Percentiles rank a stretch among this genome's conserved stretches.
Conservation (phyloP, 371 early-diverging fungal genomes). For the Coemansia sp. region DNA sequence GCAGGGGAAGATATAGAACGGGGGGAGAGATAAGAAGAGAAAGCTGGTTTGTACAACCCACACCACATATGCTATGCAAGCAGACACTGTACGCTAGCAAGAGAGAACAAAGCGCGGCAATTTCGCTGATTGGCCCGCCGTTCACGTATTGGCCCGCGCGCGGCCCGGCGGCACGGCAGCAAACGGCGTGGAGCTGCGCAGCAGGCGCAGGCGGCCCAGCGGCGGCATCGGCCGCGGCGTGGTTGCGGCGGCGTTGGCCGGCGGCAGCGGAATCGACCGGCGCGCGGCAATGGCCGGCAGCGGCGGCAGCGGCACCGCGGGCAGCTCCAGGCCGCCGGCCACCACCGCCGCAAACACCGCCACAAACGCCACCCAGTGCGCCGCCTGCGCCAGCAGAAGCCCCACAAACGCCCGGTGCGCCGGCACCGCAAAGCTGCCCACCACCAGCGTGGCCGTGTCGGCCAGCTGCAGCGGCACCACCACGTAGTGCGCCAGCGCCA, state of each 20-base stretch:
- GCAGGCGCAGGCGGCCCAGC: conserved; percentile 31
- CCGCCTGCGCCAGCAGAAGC: conserved; percentile 38
- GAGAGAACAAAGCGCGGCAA: conserved; percentile 1
- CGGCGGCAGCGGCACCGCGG: conserved; percentile 34
- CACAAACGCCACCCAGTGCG: conserved; percentile 39
- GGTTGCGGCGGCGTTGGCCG: conserved; percentile 7
- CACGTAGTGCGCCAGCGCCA: neutral
- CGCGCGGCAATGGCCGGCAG: conserved; percentile 33
- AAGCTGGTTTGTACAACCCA: neutral
- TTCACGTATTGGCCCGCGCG: neutral
- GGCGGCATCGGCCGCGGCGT: conserved; percentile 27
- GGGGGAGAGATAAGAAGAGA: neutral
- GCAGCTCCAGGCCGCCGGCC: conserved; percentile 17
- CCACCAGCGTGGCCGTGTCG: conserved; percentile 18
- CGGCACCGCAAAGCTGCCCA: conserved; percentile 33
- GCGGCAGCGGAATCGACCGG: conserved; percentile 41
- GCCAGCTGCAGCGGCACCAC: conserved; percentile 33
- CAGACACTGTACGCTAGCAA: neutral
- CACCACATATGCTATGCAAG: neutral
- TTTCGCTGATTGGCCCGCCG: conserved; percentile 12
- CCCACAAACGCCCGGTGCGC: conserved; percentile 34
- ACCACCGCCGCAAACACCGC: conserved; percentile 16
- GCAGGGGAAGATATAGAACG: neutral
- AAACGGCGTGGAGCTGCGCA: conserved; percentile 31
- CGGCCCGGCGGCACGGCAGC: conserved; percentile 9